phyloP scores from a whole-genome alignment of 495 filamentous ascomycete genomes.

The Penicillium simplicissimum region DNA sequence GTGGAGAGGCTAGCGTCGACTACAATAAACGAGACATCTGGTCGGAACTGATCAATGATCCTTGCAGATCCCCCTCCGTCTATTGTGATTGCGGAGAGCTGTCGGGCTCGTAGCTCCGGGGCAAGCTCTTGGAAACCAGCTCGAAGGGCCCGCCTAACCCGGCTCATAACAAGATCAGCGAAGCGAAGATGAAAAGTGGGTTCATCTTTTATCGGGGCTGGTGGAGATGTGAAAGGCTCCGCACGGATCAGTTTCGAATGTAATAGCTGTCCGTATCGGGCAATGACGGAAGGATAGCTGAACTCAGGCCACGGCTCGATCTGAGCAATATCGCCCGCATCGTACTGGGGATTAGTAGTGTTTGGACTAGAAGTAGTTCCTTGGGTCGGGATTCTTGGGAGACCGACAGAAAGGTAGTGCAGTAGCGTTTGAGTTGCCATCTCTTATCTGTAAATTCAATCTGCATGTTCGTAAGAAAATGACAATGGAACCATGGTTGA shows the following conservation, averaged over 20 bases:
- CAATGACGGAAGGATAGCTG: not conserved
- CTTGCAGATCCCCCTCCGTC: slow-evolving; percentile 7
- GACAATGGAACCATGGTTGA: too few relatives aligned
- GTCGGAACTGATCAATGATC: slow-evolving; percentile 15
- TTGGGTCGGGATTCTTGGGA: not conserved
- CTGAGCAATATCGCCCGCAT: not conserved
- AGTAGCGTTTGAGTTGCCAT: not conserved
- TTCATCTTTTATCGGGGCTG: not conserved
- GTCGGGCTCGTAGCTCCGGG: not conserved
- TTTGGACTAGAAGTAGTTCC: not conserved
- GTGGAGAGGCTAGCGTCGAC: not conserved
- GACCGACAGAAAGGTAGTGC: not conserved
- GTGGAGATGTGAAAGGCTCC: not conserved
- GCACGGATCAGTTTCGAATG: not conserved
- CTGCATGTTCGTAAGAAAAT: too few relatives aligned
- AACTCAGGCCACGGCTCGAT: not conserved
- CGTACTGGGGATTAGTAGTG: not conserved
- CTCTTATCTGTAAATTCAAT: too few relatives aligned
- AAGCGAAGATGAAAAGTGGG: not conserved
- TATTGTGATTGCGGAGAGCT: slow-evolving; percentile 5
- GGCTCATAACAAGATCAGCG: not conserved
- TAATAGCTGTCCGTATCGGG: not conserved
- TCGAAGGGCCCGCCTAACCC: not conserved
- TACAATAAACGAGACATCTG: slow-evolving; percentile 12
- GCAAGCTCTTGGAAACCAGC: not conserved